These are phyloP conservation scores for Plectosphaerella sp. DNA, from an alignment of 2,329 filamentous ascomycete species.

Conservation along the genomic window DNA sequence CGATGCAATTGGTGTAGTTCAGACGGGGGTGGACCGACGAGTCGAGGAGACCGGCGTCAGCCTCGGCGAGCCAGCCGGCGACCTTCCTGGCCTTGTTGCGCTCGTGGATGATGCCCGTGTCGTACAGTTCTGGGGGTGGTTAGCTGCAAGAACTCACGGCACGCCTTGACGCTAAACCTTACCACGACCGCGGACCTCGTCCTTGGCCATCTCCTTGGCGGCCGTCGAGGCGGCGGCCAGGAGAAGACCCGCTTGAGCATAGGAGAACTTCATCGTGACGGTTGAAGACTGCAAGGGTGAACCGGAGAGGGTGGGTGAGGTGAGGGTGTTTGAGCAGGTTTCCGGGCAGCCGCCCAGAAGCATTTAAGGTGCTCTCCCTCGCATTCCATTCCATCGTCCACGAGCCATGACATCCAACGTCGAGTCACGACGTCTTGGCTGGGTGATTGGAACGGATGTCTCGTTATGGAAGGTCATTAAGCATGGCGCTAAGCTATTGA, in stretches of 20 bases:
- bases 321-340: too few species aligned
- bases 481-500: too few species aligned
- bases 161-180: not conserved
- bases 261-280: slow-evolving; percentile 10
- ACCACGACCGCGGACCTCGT: slow-evolving; percentile 8
- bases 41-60: slow-evolving; percentile 15
- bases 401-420: too few species aligned
- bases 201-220: slow-evolving; percentile 10
- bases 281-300: too few species aligned
- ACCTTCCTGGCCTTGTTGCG: slow-evolving; percentile 12
- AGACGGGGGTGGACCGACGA: slow-evolving; percentile 16
- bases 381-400: too few species aligned
- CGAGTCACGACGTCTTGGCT: too few species aligned
- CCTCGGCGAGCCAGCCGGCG: slow-evolving; percentile 16
- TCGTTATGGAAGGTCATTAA: too few species aligned
- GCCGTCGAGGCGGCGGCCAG: slow-evolving; percentile 5
- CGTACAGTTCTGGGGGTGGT: slow-evolving; percentile 12
- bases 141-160: not conserved
- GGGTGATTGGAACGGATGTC: too few species aligned
- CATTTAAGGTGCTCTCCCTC: too few species aligned
- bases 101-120: slow-evolving; percentile 11
- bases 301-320: too few species aligned
- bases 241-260: slow-evolving; percentile 3
- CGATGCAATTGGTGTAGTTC: slow-evolving; percentile 15
- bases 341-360: too few species aligned